A percentile compares a stretch with the other conserved stretches of the same genome.
phyloP scores from a whole-genome alignment of 345 rosid species.

The Carallia brachiata region DNA sequence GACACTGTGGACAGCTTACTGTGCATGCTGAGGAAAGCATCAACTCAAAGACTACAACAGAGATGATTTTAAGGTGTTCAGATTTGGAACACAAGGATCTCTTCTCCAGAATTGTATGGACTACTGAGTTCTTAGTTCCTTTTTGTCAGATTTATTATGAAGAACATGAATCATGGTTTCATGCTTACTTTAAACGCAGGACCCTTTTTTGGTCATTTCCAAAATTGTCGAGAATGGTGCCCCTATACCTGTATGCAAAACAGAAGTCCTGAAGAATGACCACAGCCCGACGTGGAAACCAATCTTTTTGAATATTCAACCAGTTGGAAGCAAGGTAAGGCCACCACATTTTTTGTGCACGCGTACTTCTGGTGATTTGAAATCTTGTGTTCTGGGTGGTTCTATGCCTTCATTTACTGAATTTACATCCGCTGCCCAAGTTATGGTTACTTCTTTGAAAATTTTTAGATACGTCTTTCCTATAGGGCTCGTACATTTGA shows the following conservation, averaged over 20 bases:
- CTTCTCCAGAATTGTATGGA: conserved; percentile 80
- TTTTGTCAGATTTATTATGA: conserved; percentile 4
- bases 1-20: conserved; percentile 53
- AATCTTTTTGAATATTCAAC: conserved; percentile 69
- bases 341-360: background rate
- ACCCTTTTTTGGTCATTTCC: conserved; percentile 86
- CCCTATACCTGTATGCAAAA: conserved; percentile 76
- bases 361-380: background rate
- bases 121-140: conserved; percentile 13
- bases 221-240: conserved; percentile 60
- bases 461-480: background rate
- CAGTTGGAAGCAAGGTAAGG: conserved; percentile 87
- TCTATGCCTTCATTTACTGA: background rate
- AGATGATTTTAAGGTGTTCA: conserved; percentile 72
- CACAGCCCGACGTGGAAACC: conserved; percentile 71
- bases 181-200: conserved; percentile 44
- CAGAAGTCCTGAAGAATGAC: conserved; percentile 84
- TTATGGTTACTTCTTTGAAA: background rate
- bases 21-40: conserved; percentile 85
- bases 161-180: conserved; percentile 12
- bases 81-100: conserved; percentile 76
- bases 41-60: conserved; percentile 64
- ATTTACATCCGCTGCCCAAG: background rate
- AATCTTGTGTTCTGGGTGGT: background rate
- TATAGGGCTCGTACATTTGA: background rate